phyloP scores from a whole-genome alignment of 2,329 filamentous ascomycete genomes.

The Calonectria pteridis region DNA sequence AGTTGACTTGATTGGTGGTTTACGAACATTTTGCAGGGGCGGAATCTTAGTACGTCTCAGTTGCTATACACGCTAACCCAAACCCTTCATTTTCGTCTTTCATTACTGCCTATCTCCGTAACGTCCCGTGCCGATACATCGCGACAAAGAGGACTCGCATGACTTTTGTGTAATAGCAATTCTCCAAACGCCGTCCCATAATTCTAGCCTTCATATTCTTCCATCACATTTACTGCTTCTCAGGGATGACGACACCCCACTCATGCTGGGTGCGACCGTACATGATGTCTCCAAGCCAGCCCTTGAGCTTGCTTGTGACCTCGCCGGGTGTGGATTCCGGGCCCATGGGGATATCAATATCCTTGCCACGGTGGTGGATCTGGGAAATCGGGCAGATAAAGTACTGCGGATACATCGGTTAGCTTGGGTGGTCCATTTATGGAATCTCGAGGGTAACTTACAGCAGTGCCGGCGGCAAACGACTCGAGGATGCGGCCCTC shows the following conservation, averaged over 20 bases:
- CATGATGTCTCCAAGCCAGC: slow-evolving; percentile 79
- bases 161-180: slow-evolving; percentile 35
- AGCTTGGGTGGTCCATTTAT: not conserved
- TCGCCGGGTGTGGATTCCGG: slow-evolving; percentile 61
- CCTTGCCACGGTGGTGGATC: slow-evolving; percentile 75
- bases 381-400: slow-evolving; percentile 77
- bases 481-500: slow-evolving; percentile 86
- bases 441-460: slow-evolving; percentile 60
- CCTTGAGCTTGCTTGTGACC: slow-evolving; percentile 74
- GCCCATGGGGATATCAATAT: slow-evolving; percentile 73
- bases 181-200: slow-evolving; percentile 41
- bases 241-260: slow-evolving; percentile 77
- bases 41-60: not conserved
- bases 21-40: not conserved
- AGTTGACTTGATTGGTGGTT: not conserved
- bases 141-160: slow-evolving; percentile 21
- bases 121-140: slow-evolving; percentile 15
- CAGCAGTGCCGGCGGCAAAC: slow-evolving; percentile 89
- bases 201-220: not conserved
- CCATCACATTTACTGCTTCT: slow-evolving; percentile 59
- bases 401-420: slow-evolving; percentile 61
- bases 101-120: slow-evolving; percentile 30
- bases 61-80: slow-evolving; percentile 27
- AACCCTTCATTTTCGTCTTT: slow-evolving; percentile 40
- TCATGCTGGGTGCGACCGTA: slow-evolving; percentile 76